phyloP scores from a whole-genome alignment of 2,329 filamentous ascomycete species.

The Hirsutella rhossiliensis region DNA sequence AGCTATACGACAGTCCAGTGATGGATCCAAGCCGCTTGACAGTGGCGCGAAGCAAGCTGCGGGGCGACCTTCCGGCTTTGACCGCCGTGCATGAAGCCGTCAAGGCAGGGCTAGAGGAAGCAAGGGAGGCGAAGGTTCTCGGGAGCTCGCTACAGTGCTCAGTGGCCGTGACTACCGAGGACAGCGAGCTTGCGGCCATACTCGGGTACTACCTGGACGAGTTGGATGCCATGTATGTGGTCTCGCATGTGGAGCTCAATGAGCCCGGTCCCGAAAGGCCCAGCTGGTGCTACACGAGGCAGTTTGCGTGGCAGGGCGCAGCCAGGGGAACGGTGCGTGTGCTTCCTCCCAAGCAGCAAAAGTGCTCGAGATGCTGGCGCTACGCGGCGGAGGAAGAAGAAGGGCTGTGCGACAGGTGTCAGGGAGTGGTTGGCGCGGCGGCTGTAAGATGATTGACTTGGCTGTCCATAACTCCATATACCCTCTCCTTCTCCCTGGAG shows the following conservation, averaged over 20 bases:
- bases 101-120: slow-evolving; percentile 64
- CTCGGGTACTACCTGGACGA: slow-evolving; percentile 34
- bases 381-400: slow-evolving; percentile 60
- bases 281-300: slow-evolving; percentile 29
- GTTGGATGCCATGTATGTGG: slow-evolving; percentile 54
- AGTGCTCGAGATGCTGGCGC: slow-evolving; percentile 85
- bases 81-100: slow-evolving; percentile 50
- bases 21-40: slow-evolving; percentile 27
- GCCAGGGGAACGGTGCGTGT: slow-evolving; percentile 27
- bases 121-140: slow-evolving; percentile 57
- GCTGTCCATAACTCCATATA: too few species aligned
- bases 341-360: slow-evolving; percentile 41
- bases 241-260: slow-evolving; percentile 48
- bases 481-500: too few species aligned
- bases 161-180: slow-evolving; percentile 43
- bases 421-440: slow-evolving; percentile 39
- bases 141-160: slow-evolving; percentile 73
- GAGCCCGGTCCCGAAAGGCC: slow-evolving; percentile 13
- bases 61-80: slow-evolving; percentile 32
- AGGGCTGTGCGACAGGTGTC: slow-evolving; percentile 61
- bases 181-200: slow-evolving; percentile 17
- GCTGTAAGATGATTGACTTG: too few species aligned
- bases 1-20: slow-evolving; percentile 33
- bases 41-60: slow-evolving; percentile 25
- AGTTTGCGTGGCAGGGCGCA: slow-evolving; percentile 27